Evolutionary conservation across 164 flowering plant species (phyloP), one percentile per base, ranked within the genome.

Genomic region (Saururus chinensis): DNA sequence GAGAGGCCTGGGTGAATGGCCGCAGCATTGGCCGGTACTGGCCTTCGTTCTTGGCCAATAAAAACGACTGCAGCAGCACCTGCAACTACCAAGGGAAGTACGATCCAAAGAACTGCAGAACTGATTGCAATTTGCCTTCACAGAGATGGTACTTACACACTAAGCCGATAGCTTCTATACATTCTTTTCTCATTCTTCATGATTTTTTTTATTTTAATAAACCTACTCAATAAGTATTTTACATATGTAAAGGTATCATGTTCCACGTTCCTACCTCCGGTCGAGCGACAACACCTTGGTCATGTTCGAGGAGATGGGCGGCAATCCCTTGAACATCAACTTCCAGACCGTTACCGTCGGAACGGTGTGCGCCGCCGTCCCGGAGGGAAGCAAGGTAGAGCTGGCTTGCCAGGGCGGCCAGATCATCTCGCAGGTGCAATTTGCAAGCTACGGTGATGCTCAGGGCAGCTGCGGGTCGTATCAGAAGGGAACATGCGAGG

Each of bases 1-100:
- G 95, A 0, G 14, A 60, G 0, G 93, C 89, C 1, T 90, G 95
- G 95, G 83, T 90, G 6, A 88, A 88, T 51, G 93, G 95, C 0
- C 53, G 80, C 0, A 82, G 74, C 63, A 64, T 88, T 0, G 95
- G 95, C 0, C 74, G 95, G 0, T 84, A 69, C 51, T 88, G 97
- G 97, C 86, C 90, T 0, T 59, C 72, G 20, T 75, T 40, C 61
- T 17, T 61, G 0, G 82, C 92, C 0, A 57, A 45, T 0, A 66
- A 63, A 0, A 72, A 73, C 37, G 37, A 30, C 58, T 30, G 37
- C 37, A 84, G 97, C 55, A 63, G 73, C 2, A 66, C 40, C 1
- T 88, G 97, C 60, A 87, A 91, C 53, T 91, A 88, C 37, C 79
- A 88, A 7, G 96, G 96, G 4, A 0, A 55, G 8, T 88, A 88